Evolutionary conservation across 805 yeast species (phyloP).

Genomic region (Kazachstania martiniae): DNA sequence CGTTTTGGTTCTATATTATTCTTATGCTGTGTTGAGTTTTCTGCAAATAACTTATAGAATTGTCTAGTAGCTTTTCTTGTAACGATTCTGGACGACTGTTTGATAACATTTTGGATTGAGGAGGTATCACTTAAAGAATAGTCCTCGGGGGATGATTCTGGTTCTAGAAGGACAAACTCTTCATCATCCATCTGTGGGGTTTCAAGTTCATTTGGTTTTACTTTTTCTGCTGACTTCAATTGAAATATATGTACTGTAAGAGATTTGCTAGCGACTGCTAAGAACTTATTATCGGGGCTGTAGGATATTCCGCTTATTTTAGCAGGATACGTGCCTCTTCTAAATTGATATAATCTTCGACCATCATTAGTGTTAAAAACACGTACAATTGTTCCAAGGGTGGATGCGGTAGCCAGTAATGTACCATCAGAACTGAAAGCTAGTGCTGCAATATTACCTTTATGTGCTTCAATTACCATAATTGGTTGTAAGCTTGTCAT

Average conservation of each 20-base stretch:
- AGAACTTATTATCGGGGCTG: conserved; percentile 53
- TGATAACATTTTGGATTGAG: too few relatives aligned
- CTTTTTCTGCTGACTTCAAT: conserved; percentile 22
- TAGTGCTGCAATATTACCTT: conserved; percentile 51
- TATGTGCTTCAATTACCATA: conserved; percentile 65
- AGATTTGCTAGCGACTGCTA: conserved; percentile 80
- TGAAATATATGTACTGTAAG: conserved; percentile 90
- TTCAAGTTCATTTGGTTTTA: conserved; percentile 15
- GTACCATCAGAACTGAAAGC: conserved; percentile 54
- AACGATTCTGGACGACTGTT: too few relatives aligned
- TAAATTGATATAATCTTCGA: conserved; percentile 45
- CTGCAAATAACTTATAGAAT: too few relatives aligned
- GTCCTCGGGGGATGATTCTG: too few relatives aligned
- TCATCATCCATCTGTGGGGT: conserved; percentile 8
- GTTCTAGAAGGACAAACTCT: conserved; percentile 5
- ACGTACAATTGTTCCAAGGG: conserved; percentile 66
- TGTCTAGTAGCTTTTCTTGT: too few relatives aligned
- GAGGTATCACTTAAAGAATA: too few relatives aligned
- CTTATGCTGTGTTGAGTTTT: too few relatives aligned
- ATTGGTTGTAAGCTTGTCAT: conserved; percentile 49
- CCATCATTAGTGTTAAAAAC: conserved; percentile 56
- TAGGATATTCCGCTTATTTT: conserved; percentile 67
- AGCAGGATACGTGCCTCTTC: conserved; percentile 81
- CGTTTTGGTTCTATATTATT: conserved; percentile 1
- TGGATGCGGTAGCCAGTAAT: conserved; percentile 61